phyloP scores from a whole-genome alignment of 257 asterid species.

The Solanum habrochaites region DNA sequence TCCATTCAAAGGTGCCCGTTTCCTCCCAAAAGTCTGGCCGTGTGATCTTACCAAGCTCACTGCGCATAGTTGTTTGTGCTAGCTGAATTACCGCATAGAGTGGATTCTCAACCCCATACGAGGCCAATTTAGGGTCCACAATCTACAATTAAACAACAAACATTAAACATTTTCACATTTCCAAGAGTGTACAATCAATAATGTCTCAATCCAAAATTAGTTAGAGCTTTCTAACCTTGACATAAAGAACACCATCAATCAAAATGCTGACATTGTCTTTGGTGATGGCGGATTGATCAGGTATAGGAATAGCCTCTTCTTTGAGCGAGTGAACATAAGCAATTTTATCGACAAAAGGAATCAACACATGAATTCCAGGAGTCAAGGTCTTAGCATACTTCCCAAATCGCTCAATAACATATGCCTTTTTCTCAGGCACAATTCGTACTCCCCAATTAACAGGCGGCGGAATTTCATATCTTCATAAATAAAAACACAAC shows the following conservation, averaged over 20 bases:
- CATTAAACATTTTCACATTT: background rate
- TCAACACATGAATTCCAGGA: constrained; percentile 70
- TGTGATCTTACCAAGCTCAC: constrained; percentile 94
- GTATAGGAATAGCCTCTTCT: constrained; percentile 74
- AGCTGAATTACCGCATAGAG: constrained; percentile 76
- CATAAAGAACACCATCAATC: constrained; percentile 79
- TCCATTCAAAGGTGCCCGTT: constrained; percentile 79
- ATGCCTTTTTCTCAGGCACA: constrained; percentile 86
- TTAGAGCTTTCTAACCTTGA: constrained; percentile 28
- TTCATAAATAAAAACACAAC: constrained; percentile 4
- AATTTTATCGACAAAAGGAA: constrained; percentile 73
- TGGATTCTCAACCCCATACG: constrained; percentile 91
- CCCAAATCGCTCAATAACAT: constrained; percentile 76
- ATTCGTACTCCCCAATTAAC: constrained; percentile 77
- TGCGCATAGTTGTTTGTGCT: constrained; percentile 97
- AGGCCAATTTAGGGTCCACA: constrained; percentile 84
- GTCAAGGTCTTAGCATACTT: constrained; percentile 63
- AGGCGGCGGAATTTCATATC: constrained; percentile 51
- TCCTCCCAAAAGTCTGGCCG: constrained; percentile 96
- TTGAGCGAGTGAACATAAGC: constrained; percentile 81
- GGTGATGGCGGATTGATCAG: constrained; percentile 75
- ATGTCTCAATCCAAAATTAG: background rate
- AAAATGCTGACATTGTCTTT: constrained; percentile 81
- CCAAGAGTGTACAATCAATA: background rate
- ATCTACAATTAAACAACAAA: constrained; percentile 24